Conservation (phyloP, 1,139 yeast genomes). For the Suhomyces atakaporum region DNA sequence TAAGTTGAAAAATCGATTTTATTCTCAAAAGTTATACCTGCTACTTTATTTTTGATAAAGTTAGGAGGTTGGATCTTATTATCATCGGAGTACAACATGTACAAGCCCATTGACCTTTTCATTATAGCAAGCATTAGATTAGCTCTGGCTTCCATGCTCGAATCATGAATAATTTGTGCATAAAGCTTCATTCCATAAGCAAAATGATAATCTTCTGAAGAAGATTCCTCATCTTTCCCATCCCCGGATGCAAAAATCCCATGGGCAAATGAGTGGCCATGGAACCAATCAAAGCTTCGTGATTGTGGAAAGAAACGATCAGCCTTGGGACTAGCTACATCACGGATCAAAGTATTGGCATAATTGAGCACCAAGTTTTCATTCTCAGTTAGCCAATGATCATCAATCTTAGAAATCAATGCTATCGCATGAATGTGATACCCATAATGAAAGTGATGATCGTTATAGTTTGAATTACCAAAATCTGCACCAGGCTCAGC, state of each 20-base stretch:
- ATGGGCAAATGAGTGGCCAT: conserved; percentile 51
- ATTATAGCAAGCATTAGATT: conserved; percentile 46
- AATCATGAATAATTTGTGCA: conserved; percentile 36
- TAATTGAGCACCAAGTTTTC: conserved; percentile 32
- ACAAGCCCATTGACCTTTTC: conserved; percentile 45
- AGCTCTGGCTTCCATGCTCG: conserved; percentile 39
- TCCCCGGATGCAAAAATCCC: conserved; percentile 49
- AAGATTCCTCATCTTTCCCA: conserved; percentile 50
- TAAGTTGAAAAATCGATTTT: conserved; percentile 48
- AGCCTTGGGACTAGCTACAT: conserved; percentile 42
- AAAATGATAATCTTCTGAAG: conserved; percentile 49
- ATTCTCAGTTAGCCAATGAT: conserved; percentile 32
- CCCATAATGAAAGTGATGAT: conserved; percentile 82
- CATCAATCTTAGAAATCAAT: conserved; percentile 58
- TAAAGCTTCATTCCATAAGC: conserved; percentile 46
- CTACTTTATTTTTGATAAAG: conserved; percentile 43
- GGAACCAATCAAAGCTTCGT: conserved; percentile 48
- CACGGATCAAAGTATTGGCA: conserved; percentile 39
- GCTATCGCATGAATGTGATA: conserved; percentile 78
- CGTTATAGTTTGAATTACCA: conserved; percentile 77
- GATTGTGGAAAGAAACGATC: conserved; percentile 44
- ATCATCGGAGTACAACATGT: conserved; percentile 44
- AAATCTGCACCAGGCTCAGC: conserved; percentile 70
- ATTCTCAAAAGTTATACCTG: conserved; percentile 50
- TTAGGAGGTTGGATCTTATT: conserved; percentile 41